These are phyloP conservation scores for Drechslerella coelobrocha DNA, from an alignment of 2,329 filamentous ascomycete species.

Conservation along the genomic window DNA sequence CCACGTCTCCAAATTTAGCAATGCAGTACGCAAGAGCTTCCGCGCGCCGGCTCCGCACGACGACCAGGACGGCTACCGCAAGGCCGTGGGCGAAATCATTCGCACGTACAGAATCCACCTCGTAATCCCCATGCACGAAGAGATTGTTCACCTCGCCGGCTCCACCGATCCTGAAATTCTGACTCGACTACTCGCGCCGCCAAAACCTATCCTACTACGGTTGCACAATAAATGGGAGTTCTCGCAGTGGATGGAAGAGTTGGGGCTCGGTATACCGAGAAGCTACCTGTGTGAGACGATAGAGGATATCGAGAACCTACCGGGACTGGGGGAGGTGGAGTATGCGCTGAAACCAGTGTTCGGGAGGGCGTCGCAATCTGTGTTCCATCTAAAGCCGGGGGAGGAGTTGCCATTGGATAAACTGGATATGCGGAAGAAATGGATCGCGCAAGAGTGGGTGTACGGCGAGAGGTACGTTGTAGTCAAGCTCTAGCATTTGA, in stretches of 20 bases:
- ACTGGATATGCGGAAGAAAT: constrained; percentile 50
- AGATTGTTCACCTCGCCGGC: constrained; percentile 56
- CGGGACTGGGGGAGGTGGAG: constrained; percentile 49
- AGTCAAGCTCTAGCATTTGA: too few relatives aligned
- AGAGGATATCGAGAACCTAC: constrained; percentile 49
- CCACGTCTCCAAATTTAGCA: constrained; percentile 54
- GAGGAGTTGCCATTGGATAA: constrained; percentile 22
- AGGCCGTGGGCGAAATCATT: constrained; percentile 47
- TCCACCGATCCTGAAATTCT: constrained; percentile 53
- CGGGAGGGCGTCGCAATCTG: constrained; percentile 53
- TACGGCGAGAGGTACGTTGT: constrained; percentile 51
- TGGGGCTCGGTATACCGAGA: constrained; percentile 54
- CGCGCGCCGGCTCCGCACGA: constrained; percentile 52
- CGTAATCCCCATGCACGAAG: constrained; percentile 56
- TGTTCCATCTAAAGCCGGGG: constrained; percentile 51
- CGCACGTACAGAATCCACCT: constrained; percentile 52
- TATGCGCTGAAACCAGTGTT: constrained; percentile 56
- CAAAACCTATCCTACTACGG: constrained; percentile 53
- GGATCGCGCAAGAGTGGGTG: constrained; percentile 56
- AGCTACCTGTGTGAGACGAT: constrained; percentile 54
- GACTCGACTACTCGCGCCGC: constrained; percentile 54
- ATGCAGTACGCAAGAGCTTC: constrained; percentile 50
- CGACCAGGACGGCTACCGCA: constrained; percentile 51
- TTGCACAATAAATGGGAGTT: constrained; percentile 57
- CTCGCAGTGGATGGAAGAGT: constrained; percentile 51